A percentile compares a stretch with the other conserved stretches of the same genome.
Evolutionary conservation across 495 filamentous ascomycete species (phyloP).

Genomic region (Jackrogersella minutella): DNA sequence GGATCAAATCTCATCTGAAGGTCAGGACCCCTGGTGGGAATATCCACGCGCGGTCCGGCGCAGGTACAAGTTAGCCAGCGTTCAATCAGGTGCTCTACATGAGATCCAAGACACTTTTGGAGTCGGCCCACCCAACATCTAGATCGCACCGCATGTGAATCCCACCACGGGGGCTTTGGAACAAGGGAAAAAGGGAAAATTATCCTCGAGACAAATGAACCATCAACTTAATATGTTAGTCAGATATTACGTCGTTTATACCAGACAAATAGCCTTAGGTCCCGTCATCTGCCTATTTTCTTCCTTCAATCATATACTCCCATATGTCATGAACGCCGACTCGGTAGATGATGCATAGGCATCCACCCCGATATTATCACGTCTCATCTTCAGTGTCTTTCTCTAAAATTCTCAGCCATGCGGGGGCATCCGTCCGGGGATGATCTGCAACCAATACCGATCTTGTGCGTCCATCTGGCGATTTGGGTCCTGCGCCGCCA

Average conservation of each 20-base stretch:
- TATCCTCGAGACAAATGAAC: background rate
- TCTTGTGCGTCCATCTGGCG: slow-evolving; percentile 28
- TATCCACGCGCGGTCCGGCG: slow-evolving; percentile 39
- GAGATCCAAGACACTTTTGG: slow-evolving; percentile 31
- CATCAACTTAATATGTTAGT: slow-evolving; percentile 4
- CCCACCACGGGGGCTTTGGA: slow-evolving; percentile 30
- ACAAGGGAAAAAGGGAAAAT: slow-evolving; percentile 1
- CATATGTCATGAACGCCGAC: background rate
- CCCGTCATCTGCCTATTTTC: slow-evolving; percentile 39
- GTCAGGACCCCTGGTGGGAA: slow-evolving; percentile 23
- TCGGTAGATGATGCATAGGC: slow-evolving; percentile 22
- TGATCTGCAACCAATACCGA: slow-evolving; percentile 39
- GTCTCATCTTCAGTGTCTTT: background rate
- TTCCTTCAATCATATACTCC: slow-evolving; percentile 2
- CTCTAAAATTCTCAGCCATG: slow-evolving; percentile 18
- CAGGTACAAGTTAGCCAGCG: slow-evolving; percentile 34
- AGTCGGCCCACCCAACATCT: slow-evolving; percentile 25
- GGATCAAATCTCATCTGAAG: slow-evolving; percentile 20
- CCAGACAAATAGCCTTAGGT: slow-evolving; percentile 3
- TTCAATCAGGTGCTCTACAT: slow-evolving; percentile 33
- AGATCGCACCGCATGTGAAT: slow-evolving; percentile 41
- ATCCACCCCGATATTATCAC: background rate
- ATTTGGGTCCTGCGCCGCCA: slow-evolving; percentile 23
- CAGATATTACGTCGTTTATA: slow-evolving; percentile 23
- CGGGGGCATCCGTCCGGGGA: slow-evolving; percentile 36